Base-by-base conservation (phyloP, 345 rosid species). In the Punica granatum region DNA sequence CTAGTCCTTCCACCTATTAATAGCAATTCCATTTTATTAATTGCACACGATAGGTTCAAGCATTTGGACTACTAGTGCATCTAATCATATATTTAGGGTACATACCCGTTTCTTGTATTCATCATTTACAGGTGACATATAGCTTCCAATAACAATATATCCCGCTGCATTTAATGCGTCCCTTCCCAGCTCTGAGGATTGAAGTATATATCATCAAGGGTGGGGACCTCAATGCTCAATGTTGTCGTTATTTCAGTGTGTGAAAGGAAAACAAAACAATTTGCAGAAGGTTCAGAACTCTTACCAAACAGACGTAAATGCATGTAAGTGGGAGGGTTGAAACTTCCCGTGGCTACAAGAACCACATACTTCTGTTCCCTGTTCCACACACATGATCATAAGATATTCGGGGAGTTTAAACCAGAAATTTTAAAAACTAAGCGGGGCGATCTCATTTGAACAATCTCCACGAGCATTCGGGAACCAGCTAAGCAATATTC, bases 311-410 rank as follows among this genome's bases (percentile, higher is more conserved):
- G 78, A 62, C 97, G 94, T 73, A 89, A 72, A 78, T 89, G 98
- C 97, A 93, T 93, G 72, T 80, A 82, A 68, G 97, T 93, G 3
- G 98, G 98, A 77, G 98, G 98, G 76, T 89, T 93, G 88, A 93
- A 93, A 76, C 94, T 87, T 59, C 97, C 97, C 30, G 90, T 83
- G n/a, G 94, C 88, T 49, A 90, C 90, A 49, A 93, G 86, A 74
- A 86, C 88, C 16, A 85, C 94, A 79, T 25, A 68, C 43, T 70
- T 71, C 70, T 77, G 78, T 67, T 73, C 80, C 79, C 86, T 82
- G 75, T 42, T 63, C 66, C 60, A 73, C 4, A 69, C 7, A 66
- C 33, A 39, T 63, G 14, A 12, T 60, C 32, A 42, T 6, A 58
- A 43, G 2, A 28, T 13, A 58, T 37, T 48, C 21, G 43, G 54